Evolutionary conservation across 2,329 filamentous ascomycete species (phyloP).

Genomic region (Aspergillus clavatus): DNA sequence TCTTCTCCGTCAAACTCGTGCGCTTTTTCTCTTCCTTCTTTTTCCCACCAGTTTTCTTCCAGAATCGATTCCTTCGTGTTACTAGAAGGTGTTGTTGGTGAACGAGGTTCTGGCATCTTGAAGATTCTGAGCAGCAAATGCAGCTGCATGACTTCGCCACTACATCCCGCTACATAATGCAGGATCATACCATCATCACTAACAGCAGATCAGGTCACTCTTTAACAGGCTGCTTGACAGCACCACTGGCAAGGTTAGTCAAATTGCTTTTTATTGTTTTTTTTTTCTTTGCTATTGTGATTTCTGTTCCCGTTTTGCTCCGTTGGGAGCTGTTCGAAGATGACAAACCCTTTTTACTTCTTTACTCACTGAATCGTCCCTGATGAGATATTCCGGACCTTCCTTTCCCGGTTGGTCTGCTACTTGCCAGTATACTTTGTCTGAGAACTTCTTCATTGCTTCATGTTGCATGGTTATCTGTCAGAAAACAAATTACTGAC

Average conservation of each 20-base stretch:
- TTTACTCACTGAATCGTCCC: slow-evolving; percentile 63
- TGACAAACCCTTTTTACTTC: slow-evolving; percentile 59
- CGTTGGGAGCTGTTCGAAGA: slow-evolving; percentile 53
- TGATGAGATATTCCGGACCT: slow-evolving; percentile 60
- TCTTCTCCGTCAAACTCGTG: slow-evolving; percentile 2
- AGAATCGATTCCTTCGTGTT: no score
- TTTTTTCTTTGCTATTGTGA: slow-evolving; percentile 4
- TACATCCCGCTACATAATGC: background rate
- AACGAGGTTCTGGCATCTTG: no score
- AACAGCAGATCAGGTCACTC: slow-evolving; percentile 18
- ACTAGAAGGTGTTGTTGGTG: background rate
- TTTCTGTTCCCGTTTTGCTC: no score
- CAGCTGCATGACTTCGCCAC: background rate
- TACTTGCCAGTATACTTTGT: slow-evolving; percentile 69
- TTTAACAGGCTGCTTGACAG: background rate
- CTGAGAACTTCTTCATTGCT: slow-evolving; percentile 44
- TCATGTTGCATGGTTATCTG: background rate
- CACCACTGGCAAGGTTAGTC: slow-evolving; percentile 21
- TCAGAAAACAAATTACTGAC: background rate
- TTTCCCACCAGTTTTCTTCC: no score
- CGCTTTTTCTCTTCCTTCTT: slow-evolving; percentile 13
- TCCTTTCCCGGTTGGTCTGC: slow-evolving; percentile 60
- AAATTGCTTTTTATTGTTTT: slow-evolving; percentile 4
- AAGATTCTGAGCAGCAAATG: background rate
- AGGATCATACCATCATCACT: slow-evolving; percentile 6